These are phyloP conservation scores for Picocystis sp. DNA, from an alignment of 163 green algal species.

Conservation along the genomic window DNA sequence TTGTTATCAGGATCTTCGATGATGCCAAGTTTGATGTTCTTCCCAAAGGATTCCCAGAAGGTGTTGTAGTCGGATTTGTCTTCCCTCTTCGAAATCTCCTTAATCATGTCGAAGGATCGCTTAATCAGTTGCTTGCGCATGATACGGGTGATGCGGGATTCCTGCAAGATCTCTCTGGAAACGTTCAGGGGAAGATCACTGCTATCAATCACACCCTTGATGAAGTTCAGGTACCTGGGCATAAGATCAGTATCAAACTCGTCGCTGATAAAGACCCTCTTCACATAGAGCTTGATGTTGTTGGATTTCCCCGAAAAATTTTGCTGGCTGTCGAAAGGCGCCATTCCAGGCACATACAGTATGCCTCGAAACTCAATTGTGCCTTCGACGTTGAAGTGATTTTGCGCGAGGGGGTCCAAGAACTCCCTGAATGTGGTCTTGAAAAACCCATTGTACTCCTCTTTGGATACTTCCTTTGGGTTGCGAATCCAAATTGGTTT, in stretches of 20 bases:
- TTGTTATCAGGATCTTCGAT: slow-evolving; percentile 83
- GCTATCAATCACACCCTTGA: slow-evolving; percentile 90
- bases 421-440: slow-evolving; percentile 89
- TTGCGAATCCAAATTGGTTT: slow-evolving; percentile 88
- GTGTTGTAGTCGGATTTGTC: slow-evolving; percentile 64
- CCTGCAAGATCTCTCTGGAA: slow-evolving; percentile 90
- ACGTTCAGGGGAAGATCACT: slow-evolving; percentile 96
- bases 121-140: slow-evolving; percentile 83
- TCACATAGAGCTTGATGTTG: slow-evolving; percentile 87
- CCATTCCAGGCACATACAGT: slow-evolving; percentile 84
- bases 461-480: slow-evolving; percentile 59
- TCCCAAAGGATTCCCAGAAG: slow-evolving; percentile 90
- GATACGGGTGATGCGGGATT: slow-evolving; percentile 70
- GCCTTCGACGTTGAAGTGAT: slow-evolving; percentile 84
- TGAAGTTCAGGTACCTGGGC: slow-evolving; percentile 70
- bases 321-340: slow-evolving; percentile 60
- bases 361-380: slow-evolving; percentile 84
- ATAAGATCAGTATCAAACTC: slow-evolving; percentile 94
- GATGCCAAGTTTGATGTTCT: slow-evolving; percentile 66
- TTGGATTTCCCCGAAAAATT: slow-evolving; percentile 15
- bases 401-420: slow-evolving; percentile 62
- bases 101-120: slow-evolving; percentile 80
- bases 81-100: slow-evolving; percentile 55
- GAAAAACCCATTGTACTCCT: slow-evolving; percentile 91
- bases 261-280: slow-evolving; percentile 93